Conservation (phyloP, 495 filamentous ascomycete species). For the Aspergillus wentii region DNA sequence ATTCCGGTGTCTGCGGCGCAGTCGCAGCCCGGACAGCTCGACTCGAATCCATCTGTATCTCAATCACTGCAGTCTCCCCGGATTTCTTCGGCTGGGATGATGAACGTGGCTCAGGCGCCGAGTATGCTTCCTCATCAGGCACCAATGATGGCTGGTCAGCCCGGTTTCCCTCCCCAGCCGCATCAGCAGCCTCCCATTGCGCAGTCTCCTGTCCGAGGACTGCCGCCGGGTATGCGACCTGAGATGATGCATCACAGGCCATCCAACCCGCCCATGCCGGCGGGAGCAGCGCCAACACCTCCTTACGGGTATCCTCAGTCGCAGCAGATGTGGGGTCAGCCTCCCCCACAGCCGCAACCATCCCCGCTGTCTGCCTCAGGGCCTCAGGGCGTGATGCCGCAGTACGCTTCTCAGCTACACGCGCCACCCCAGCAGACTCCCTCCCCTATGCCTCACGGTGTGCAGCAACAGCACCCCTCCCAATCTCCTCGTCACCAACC, state of each 20-base stretch:
- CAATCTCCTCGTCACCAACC: conserved; percentile 47
- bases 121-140: conserved; percentile 34
- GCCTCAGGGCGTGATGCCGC: conserved; percentile 41
- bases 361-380: conserved; percentile 38
- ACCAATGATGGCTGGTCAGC: conserved; percentile 37
- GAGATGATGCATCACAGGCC: conserved; percentile 43
- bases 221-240: conserved; percentile 38
- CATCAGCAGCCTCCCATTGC: conserved; percentile 35
- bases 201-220: conserved; percentile 39
- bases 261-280: conserved; percentile 35
- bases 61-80: conserved; percentile 43
- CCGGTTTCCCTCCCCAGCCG: conserved; percentile 25
- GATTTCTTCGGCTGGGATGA: conserved; percentile 29
- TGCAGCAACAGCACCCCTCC: conserved; percentile 36
- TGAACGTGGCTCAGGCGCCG: conserved; percentile 34
- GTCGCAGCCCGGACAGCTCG: conserved; percentile 45
- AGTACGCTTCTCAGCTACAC: conserved; percentile 39
- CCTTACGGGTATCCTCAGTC: conserved; percentile 46
- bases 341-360: conserved; percentile 50
- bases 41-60: conserved; percentile 43
- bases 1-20: conserved; percentile 50
- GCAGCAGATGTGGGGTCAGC: conserved; percentile 50
- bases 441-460: conserved; percentile 34
- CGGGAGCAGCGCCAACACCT: conserved; percentile 31
- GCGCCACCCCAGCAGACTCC: conserved; percentile 36